phyloP scores from a whole-genome alignment of 2,329 filamentous ascomycete genomes.

The Corniculantispora saksenae region DNA sequence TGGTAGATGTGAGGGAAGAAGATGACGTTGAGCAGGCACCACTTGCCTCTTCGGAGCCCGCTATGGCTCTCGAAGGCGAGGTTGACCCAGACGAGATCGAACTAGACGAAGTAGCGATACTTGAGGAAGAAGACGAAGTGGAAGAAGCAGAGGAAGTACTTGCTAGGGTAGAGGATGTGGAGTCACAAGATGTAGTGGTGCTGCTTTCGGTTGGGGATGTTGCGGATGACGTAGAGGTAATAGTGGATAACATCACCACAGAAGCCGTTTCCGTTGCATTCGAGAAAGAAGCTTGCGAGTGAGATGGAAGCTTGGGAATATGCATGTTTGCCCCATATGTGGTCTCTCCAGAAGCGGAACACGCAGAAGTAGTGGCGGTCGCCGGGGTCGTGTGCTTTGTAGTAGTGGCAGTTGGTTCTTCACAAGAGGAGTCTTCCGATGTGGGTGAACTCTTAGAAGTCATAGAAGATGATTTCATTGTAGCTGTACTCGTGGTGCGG shows the following conservation, averaged over 20 bases:
- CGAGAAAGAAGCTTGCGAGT: neutral
- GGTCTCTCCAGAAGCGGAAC: neutral
- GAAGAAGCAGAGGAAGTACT: neutral
- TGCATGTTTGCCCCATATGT: constrained; percentile 5
- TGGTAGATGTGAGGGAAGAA: neutral
- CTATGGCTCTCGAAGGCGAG: neutral
- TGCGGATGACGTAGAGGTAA: neutral
- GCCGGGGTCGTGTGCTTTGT: neutral
- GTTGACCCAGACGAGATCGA: neutral
- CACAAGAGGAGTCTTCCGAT: neutral
- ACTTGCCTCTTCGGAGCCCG: neutral
- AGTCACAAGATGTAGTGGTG: constrained; percentile 1
- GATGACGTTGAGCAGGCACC: neutral
- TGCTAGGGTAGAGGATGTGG: neutral
- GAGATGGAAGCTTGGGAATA: constrained; percentile 9
- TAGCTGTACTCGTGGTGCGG: neutral
- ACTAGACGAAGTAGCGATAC: too few relatives aligned
- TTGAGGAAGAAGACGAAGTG: too few relatives aligned
- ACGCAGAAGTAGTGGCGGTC: neutral
- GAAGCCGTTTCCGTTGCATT: neutral
- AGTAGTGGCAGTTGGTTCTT: neutral
- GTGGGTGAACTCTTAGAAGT: neutral
- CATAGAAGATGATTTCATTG: neutral
- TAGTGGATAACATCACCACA: neutral
- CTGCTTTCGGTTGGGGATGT: neutral